A percentile compares a stretch with the other conserved stretches of the same genome.
These are phyloP conservation scores for Geotrichum ghanense DNA, from an alignment of 805 yeast genomes.

Conservation along the genomic window DNA sequence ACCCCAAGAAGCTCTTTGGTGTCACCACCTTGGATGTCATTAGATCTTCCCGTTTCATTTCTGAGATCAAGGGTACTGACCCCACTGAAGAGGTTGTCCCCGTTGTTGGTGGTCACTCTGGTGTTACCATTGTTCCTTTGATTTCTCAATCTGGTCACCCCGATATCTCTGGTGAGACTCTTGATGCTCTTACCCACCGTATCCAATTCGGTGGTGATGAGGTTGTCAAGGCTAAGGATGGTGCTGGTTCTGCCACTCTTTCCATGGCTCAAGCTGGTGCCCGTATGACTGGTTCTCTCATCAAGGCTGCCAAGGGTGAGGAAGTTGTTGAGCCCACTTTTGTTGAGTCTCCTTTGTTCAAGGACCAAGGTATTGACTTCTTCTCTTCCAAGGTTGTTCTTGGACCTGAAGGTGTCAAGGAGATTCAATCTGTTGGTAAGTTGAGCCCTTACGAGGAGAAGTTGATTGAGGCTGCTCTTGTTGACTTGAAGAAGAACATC, in stretches of 20 bases:
- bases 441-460: conserved; percentile 73
- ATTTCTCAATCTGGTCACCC: conserved; percentile 63
- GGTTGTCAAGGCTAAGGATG: conserved; percentile 87
- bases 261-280: conserved; percentile 93
- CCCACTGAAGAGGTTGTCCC: conserved; percentile 69
- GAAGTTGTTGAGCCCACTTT: conserved; percentile 42
- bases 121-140: conserved; percentile 90
- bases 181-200: conserved; percentile 63
- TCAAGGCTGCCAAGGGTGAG: conserved; percentile 32
- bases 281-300: conserved; percentile 52
- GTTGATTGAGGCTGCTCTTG: conserved; percentile 71
- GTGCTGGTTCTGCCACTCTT: conserved; percentile 88
- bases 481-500: conserved; percentile 77
- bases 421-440: conserved; percentile 69
- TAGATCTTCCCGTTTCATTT: conserved; percentile 80
- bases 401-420: conserved; percentile 82
- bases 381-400: conserved; percentile 91
- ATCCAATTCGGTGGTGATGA: conserved; percentile 96
- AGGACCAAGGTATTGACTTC: conserved; percentile 87
- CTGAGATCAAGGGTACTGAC: conserved; percentile 56
- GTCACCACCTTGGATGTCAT: conserved; percentile 90
- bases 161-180: conserved; percentile 50
- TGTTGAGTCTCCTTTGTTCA: conserved; percentile 65
- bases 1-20: conserved; percentile 88
- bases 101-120: conserved; percentile 97